phyloP scores from a whole-genome alignment of 2,329 filamentous ascomycete species.

The Claviceps arundinis region DNA sequence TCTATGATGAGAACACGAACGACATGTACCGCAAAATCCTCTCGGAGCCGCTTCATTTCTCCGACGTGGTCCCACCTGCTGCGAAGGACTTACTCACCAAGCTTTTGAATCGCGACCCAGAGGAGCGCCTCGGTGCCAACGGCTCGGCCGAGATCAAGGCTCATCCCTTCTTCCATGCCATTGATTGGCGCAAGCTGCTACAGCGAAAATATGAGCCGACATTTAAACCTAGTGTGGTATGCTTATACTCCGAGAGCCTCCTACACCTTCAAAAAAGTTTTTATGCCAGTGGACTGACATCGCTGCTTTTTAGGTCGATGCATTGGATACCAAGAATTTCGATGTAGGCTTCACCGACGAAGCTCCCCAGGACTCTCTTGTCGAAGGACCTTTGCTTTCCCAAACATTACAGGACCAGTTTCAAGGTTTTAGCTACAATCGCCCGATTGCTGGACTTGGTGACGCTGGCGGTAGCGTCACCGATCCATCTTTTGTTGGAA shows the following conservation, averaged over 20 bases:
- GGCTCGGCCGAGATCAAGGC: conserved; percentile 97
- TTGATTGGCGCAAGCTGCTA: conserved; percentile 94
- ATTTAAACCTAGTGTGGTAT: conserved; percentile 91
- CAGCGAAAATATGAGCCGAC: conserved; percentile 97
- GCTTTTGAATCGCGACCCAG: conserved; percentile 82
- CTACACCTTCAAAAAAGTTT: neutral
- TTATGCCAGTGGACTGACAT: neutral
- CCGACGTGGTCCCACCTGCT: conserved; percentile 83
- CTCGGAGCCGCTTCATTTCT: conserved; percentile 90
- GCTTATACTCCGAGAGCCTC: conserved; percentile 25
- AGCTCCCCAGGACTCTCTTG: conserved; percentile 79
- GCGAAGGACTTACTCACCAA: conserved; percentile 86
- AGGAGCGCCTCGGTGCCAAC: conserved; percentile 78
- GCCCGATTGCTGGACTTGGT: conserved; percentile 81
- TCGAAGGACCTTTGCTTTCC: conserved; percentile 83
- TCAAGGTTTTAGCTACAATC: conserved; percentile 91
- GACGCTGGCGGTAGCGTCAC: conserved; percentile 91
- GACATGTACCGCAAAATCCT: conserved; percentile 99
- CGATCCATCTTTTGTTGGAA: conserved; percentile 61
- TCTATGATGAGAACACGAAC: conserved; percentile 98
- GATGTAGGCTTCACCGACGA: conserved; percentile 86
- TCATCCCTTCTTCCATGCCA: conserved; percentile 97
- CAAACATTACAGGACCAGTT: conserved; percentile 96
- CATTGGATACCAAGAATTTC: conserved; percentile 85
- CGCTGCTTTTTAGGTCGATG: conserved; percentile 47